phyloP scores from a whole-genome alignment of 805 yeast species.

The Candida glaebosa region DNA sequence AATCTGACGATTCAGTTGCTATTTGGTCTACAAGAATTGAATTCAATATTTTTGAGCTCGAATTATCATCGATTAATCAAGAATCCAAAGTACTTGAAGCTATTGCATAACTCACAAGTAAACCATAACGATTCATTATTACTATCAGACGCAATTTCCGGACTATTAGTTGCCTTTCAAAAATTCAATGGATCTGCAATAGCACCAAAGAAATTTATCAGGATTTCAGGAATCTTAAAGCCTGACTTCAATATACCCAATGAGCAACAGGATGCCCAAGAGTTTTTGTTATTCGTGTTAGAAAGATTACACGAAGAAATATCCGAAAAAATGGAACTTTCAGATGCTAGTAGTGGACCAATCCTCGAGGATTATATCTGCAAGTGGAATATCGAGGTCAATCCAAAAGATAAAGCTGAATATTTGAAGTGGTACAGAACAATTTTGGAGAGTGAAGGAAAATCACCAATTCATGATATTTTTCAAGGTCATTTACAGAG shows the following conservation, averaged over 20 bases:
- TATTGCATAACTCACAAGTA: conserved; percentile 18
- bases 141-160: conserved; percentile 50
- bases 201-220: conserved; percentile 62
- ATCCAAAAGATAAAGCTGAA: conserved; percentile 38
- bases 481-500: conserved; percentile 76
- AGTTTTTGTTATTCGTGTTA: conserved; percentile 61
- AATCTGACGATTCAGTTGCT: conserved; percentile 71
- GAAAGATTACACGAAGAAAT: conserved; percentile 71
- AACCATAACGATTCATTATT: conserved; percentile 18
- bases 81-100: conserved; percentile 23
- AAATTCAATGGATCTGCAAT: conserved; percentile 58
- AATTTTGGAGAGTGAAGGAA: conserved; percentile 52
- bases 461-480: conserved; percentile 60
- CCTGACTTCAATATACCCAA: conserved; percentile 68
- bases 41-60: conserved; percentile 45
- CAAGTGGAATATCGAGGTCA: conserved; percentile 31
- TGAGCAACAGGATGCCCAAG: conserved; percentile 83
- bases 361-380: conserved; percentile 20
- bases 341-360: conserved; percentile 15
- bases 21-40: conserved; percentile 51
- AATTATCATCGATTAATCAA: conserved; percentile 43
- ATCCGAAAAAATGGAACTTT: conserved; percentile 22
- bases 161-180: conserved; percentile 55
- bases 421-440: conserved; percentile 61
- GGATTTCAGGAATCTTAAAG: conserved; percentile 47